phyloP scores from a whole-genome alignment of 1,284 basidiomycete genomes.

The Naganishia albida region DNA sequence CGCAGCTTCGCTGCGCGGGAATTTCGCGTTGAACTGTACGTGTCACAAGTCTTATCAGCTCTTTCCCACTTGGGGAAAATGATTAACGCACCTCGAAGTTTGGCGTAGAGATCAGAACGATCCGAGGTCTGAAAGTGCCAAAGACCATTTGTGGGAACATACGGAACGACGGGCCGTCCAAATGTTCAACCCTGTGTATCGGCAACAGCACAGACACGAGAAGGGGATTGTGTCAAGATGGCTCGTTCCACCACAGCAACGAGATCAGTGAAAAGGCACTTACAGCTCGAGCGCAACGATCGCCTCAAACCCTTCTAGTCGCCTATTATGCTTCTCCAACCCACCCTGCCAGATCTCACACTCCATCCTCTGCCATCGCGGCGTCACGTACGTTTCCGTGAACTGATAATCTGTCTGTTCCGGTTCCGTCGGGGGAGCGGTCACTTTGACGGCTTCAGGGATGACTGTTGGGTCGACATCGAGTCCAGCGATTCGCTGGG shows the following conservation, averaged over 20 bases:
- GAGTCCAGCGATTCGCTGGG: constrained; percentile 50
- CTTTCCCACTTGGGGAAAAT: neutral
- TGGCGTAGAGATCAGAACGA: constrained; percentile 84
- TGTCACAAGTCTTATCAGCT: neutral
- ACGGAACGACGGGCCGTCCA: constrained; percentile 68
- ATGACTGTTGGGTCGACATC: constrained; percentile 49
- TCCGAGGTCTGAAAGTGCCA: constrained; percentile 75
- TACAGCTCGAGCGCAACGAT: constrained; percentile 85
- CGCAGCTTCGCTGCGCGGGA: constrained; percentile 60
- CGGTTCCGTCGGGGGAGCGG: constrained; percentile 36
- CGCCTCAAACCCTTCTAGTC: constrained; percentile 73
- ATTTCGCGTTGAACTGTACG: constrained; percentile 75
- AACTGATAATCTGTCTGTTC: neutral
- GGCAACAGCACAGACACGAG: neutral
- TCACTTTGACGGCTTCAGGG: constrained; percentile 42
- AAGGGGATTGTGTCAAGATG: neutral
- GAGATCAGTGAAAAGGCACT: constrained; percentile 43
- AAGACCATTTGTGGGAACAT: constrained; percentile 78
- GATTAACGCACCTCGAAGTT: constrained; percentile 62
- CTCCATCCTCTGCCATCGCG: constrained; percentile 72
- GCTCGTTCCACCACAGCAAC: no score
- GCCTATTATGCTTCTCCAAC: constrained; percentile 71
- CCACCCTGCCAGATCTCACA: constrained; percentile 80
- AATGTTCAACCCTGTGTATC: constrained; percentile 75
- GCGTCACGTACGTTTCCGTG: constrained; percentile 29